phyloP scores from a whole-genome alignment of 2,329 filamentous ascomycete genomes.

The Cordyceps sp. region DNA sequence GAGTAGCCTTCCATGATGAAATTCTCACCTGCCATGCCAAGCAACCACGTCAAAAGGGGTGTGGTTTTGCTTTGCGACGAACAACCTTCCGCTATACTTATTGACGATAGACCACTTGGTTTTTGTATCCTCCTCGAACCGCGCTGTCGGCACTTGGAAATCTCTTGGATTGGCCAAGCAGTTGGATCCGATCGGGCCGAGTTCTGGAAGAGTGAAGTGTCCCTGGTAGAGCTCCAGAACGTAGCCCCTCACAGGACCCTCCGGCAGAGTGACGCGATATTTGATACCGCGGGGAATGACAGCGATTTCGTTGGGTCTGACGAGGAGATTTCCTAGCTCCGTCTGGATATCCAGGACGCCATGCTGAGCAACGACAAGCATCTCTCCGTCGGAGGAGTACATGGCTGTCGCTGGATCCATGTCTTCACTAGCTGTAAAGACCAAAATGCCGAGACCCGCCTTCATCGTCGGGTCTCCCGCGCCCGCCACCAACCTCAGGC shows the following conservation, averaged over 20 bases:
- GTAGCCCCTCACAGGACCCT: constrained; percentile 51
- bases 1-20: background rate
- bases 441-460: constrained; percentile 60
- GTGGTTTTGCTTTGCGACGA: constrained; percentile 47
- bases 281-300: constrained; percentile 60
- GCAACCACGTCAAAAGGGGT: constrained; percentile 67
- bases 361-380: constrained; percentile 60
- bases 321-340: constrained; percentile 56
- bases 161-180: constrained; percentile 60
- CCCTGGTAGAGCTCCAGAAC: constrained; percentile 60
- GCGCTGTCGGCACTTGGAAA: constrained; percentile 56
- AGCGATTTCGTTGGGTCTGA: constrained; percentile 64
- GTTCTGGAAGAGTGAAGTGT: constrained; percentile 54
- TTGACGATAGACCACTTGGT: constrained; percentile 25
- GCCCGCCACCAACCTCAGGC: constrained; percentile 55
- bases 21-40: constrained; percentile 54
- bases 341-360: constrained; percentile 62
- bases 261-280: constrained; percentile 52
- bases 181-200: constrained; percentile 59
- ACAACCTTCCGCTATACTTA: constrained; percentile 52
- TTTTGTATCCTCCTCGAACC: constrained; percentile 35
- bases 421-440: constrained; percentile 62
- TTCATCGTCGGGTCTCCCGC: constrained; percentile 70
- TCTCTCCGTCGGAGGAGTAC: constrained; percentile 71
- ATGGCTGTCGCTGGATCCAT: constrained; percentile 65